Conservation (phyloP, 495 filamentous ascomycete species). For the Pyrenula massariospora region DNA sequence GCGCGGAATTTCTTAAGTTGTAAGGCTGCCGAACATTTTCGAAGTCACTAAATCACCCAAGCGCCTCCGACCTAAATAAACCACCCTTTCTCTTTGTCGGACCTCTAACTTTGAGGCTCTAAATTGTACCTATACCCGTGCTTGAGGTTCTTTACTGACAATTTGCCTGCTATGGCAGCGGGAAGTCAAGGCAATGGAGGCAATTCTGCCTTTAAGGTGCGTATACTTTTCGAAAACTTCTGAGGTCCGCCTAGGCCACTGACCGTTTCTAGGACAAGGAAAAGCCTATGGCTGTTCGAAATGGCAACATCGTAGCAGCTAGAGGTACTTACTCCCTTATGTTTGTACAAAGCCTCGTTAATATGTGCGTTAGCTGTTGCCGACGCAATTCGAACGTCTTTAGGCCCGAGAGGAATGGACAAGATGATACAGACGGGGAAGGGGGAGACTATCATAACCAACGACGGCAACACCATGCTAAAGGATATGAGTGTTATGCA, state of each 20-base stretch:
- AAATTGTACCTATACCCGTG: too few species aligned
- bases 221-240: conserved; percentile 10
- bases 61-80: too few species aligned
- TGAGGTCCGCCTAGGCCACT: conserved; percentile 13
- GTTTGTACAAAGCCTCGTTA: conserved; percentile 4
- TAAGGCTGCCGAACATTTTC: too few species aligned
- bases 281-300: conserved; percentile 93
- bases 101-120: too few species aligned
- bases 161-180: conserved; percentile 53
- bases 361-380: conserved; percentile 63
- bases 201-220: conserved; percentile 75
- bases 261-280: conserved; percentile 74
- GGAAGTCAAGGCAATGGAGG: conserved; percentile 38
- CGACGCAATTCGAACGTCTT: conserved; percentile 86
- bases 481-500: conserved; percentile 98
- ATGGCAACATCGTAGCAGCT: conserved; percentile 90
- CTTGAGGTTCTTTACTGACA: too few species aligned
- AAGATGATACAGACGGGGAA: conserved; percentile 99
- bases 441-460: conserved; percentile 96
- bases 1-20: neutral
- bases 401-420: conserved; percentile 78
- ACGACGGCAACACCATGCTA: conserved; percentile 98
- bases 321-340: conserved; percentile 50
- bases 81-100: too few species aligned
- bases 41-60: too few species aligned